Base-by-base conservation (phyloP, 1,139 yeast species). In the Diutina scorzettiae region DNA sequence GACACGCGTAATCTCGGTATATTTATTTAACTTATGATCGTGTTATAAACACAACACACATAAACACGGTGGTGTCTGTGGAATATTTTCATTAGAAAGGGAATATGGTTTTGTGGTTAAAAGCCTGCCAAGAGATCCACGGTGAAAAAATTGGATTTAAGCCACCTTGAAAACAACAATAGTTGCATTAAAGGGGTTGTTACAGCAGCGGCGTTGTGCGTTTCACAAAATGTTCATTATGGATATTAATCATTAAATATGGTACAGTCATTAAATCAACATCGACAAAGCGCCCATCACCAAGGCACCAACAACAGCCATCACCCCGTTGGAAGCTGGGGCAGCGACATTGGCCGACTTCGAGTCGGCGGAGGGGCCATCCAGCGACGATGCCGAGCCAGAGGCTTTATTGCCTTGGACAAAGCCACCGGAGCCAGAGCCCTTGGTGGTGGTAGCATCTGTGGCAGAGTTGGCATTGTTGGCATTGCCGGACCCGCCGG, bases 181-280 rank as follows among this genome's bases (percentile, higher is more conserved):
- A n/a, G n/a, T n/a, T n/a, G n/a, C n/a, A n/a, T n/a, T n/a, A n/a
- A n/a, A n/a, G n/a, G n/a, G n/a, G n/a, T n/a, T n/a, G n/a, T n/a
- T n/a, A n/a, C n/a, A n/a, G n/a, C n/a, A n/a, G n/a, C n/a, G n/a
- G n/a, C n/a, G n/a, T n/a, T n/a, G n/a, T n/a, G 25, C 8, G 25
- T 23, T 23, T 23, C 6, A 7, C 14, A 83, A 30, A 18, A 3
- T 5, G 20, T 17, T 17, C 18, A 32, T 32, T 32, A 32, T 12
- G 37, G 24, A 32, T 32, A 32, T 32, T 32, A 32, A 21, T 32
- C 21, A 20, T 20, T 32, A 32, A 19, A 32, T 27, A 27, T 11
- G 12, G 6, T 27, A 6, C 19, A 17, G 7, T 11, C 20, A 11
- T 34, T 34, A 34, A 19, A 34, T 23, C 27, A 34, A 9, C 39